phyloP scores from a whole-genome alignment of 345 rosid genomes.

The Gossypioides kirkii region DNA sequence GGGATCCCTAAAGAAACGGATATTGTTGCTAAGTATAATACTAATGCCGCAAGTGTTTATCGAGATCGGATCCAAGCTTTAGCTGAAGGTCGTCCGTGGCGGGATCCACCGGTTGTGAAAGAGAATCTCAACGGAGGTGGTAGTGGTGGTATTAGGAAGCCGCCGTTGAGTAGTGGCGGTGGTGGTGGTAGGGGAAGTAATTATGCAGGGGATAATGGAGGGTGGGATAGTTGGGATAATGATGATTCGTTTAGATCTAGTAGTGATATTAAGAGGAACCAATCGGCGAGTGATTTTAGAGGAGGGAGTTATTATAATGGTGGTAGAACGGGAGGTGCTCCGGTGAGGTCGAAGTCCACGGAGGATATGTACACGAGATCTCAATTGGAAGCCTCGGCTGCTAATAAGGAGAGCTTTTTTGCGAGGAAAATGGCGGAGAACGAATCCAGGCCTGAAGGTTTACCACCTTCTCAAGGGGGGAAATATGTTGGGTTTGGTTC shows the following conservation, averaged over 20 bases:
- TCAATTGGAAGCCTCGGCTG: conserved; percentile 87
- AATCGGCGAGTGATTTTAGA: conserved; percentile 68
- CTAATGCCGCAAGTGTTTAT: conserved; percentile 74
- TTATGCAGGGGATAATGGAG: background rate
- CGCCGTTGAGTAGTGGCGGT: conserved; percentile 52
- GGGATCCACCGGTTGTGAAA: conserved; percentile 78
- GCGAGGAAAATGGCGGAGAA: conserved; percentile 68
- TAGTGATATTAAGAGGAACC: conserved; percentile 72
- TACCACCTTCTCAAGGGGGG: conserved; percentile 96
- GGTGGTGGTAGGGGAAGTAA: conserved; percentile 27
- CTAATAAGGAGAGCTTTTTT: conserved; percentile 72
- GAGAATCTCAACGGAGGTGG: conserved; percentile 34
- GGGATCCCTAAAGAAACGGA: conserved; percentile 80
- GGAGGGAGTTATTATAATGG: conserved; percentile 22
- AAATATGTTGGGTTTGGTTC: conserved; percentile 98
- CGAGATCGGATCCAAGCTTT: conserved; percentile 86
- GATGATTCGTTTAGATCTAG: conserved; percentile 59
- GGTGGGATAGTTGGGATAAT: conserved; percentile 60
- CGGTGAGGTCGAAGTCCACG: conserved; percentile 64
- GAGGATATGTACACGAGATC: conserved; percentile 74
- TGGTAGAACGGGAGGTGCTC: conserved; percentile 41
- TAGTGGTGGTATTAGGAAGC: conserved; percentile 33
- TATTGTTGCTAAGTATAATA: conserved; percentile 69
- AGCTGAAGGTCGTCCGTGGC: conserved; percentile 80
- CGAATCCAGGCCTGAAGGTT: conserved; percentile 73